Conservation (phyloP, 345 rosid genomes). For the Euphorbia lathyris region DNA sequence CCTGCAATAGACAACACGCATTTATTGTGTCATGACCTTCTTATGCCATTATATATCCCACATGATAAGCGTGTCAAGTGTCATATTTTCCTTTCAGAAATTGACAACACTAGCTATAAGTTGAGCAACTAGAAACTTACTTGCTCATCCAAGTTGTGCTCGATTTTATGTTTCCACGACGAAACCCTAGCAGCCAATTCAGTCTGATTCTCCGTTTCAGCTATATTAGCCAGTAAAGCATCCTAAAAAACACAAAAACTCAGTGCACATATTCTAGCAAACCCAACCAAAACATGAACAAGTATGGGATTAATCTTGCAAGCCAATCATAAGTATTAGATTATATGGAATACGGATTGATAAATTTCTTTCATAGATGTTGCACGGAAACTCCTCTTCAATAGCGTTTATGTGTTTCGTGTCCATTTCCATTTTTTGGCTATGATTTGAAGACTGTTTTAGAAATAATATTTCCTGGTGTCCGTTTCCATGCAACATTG, state of each 20-base stretch:
- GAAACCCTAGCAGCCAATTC: constrained; percentile 90
- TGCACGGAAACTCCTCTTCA: no score
- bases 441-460: no score
- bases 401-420: no score
- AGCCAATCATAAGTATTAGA: no score
- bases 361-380: background rate
- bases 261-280: background rate
- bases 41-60: no score
- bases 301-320: background rate
- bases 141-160: constrained; percentile 86
- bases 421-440: no score
- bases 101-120: background rate
- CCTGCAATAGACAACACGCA: constrained; percentile 40
- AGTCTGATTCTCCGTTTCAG: constrained; percentile 87
- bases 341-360: background rate
- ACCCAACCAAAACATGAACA: background rate
- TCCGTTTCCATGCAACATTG: background rate
- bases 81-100: no score
- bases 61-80: no score
- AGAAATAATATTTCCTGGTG: background rate
- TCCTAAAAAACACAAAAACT: constrained; percentile 45
- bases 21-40: no score
- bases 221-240: constrained; percentile 89
- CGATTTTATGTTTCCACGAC: constrained; percentile 92
- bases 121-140: constrained; percentile 33